These are phyloP conservation scores for Crucibulum laeve DNA, from an alignment of 768 basidiomycete species.

Conservation along the genomic window DNA sequence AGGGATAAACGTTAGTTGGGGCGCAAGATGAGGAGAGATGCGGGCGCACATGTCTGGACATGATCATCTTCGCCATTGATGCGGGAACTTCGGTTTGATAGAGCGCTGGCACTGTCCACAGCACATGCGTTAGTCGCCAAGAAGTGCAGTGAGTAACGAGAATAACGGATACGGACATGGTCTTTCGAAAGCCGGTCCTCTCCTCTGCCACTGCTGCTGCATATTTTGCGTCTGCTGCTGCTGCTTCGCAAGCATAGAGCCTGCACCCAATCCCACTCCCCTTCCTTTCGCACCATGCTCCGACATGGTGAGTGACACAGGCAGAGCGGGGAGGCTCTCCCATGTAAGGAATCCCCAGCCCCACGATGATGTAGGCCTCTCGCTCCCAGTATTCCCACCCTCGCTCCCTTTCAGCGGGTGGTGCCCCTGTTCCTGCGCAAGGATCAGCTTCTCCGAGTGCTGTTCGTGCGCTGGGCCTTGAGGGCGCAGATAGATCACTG, in stretches of 20 bases:
- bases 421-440: conserved; percentile 7
- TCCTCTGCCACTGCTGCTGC: conserved; percentile 12
- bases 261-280: conserved; percentile 15
- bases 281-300: conserved; percentile 6
- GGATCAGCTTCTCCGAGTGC: background rate
- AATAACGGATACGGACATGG: conserved; percentile 13
- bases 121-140: background rate
- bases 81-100: conserved; percentile 38
- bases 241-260: conserved; percentile 13
- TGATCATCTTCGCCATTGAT: conserved; percentile 50
- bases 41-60: conserved; percentile 45
- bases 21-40: background rate
- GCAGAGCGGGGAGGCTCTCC: conserved; percentile 21
- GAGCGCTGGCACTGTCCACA: conserved; percentile 31
- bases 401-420: conserved; percentile 11
- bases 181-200: conserved; percentile 21
- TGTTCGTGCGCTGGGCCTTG: conserved; percentile 5
- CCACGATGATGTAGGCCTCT: conserved; percentile 14
- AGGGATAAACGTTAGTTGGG: background rate
- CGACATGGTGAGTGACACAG: conserved; percentile 16
- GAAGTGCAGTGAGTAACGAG: background rate
- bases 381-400: background rate
- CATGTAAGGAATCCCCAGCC: conserved; percentile 17
- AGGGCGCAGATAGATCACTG: conserved; percentile 12
- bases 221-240: conserved; percentile 8